Percentiles rank a stretch among this genome's conserved stretches.
Evolutionary conservation across 2,329 filamentous ascomycete genomes (phyloP).

Genomic region (Nannizziopsis arthrosporioides): DNA sequence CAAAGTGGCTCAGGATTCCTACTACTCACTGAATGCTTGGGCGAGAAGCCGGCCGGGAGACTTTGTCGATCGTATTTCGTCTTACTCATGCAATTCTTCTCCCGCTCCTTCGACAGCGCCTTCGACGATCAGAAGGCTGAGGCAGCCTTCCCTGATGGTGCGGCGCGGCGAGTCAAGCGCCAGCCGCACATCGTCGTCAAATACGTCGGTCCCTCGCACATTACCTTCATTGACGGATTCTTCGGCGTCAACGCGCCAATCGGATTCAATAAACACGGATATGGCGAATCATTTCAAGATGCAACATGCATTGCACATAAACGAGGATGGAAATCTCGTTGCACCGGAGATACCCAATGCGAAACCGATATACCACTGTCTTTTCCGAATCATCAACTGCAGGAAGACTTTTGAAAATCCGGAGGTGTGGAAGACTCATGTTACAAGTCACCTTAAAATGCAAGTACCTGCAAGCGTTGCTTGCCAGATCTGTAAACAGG

Average conservation of each 20-base stretch:
- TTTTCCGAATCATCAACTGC: slow-evolving; percentile 38
- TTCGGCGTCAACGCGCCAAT: slow-evolving; percentile 22
- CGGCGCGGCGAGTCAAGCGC: slow-evolving; percentile 1
- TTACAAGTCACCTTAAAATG: slow-evolving; percentile 35
- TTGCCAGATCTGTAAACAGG: slow-evolving; percentile 33
- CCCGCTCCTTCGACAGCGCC: not conserved
- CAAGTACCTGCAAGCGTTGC: slow-evolving; percentile 31
- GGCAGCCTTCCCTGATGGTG: slow-evolving; percentile 9
- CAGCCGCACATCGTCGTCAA: slow-evolving; percentile 5
- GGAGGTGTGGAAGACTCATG: slow-evolving; percentile 34
- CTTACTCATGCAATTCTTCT: slow-evolving; percentile 6
- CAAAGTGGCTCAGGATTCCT: slow-evolving; percentile 9
- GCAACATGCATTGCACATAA: slow-evolving; percentile 21
- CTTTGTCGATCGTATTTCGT: slow-evolving; percentile 16
- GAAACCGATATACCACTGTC: slow-evolving; percentile 20
- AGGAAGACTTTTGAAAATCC: slow-evolving; percentile 29
- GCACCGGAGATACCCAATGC: slow-evolving; percentile 10
- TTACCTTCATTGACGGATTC: slow-evolving; percentile 26
- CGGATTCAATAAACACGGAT: slow-evolving; percentile 24
- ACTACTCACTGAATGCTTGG: slow-evolving; percentile 18
- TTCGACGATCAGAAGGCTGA: not conserved
- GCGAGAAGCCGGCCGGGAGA: slow-evolving; percentile 16
- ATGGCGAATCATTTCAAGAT: slow-evolving; percentile 18
- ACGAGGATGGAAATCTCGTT: slow-evolving; percentile 24
- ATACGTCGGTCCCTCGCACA: slow-evolving; percentile 18